Base-by-base conservation (phyloP, 1,139 yeast species). In the Lodderomyces theae region DNA sequence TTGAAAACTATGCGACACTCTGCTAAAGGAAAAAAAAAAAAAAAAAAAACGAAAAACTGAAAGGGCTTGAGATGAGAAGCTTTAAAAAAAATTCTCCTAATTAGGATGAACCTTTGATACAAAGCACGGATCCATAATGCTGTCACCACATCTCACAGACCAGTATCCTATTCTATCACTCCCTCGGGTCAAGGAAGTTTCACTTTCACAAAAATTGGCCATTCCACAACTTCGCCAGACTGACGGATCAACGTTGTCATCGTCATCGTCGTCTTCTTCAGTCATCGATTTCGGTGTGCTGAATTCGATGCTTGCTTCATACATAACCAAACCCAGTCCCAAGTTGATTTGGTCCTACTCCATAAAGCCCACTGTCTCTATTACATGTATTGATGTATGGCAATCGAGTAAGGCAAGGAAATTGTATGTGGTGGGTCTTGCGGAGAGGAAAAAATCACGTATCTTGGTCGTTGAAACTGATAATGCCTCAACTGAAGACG, bases 261-360 rank as follows among this genome's bases (percentile, higher is more conserved):
- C 29, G 4, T 25, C 29, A 11, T 8, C 25, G 5, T 23, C n/a
- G n/a, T 23, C 25, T 9, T 23, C 25, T 12, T 49, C 63, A 21
- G 52, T 60, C 19, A 57, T 72, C 28, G 80, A 81, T 53, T 61
- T 87, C 31, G 95, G 89, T 35, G 74, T 87, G 28, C 82, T 94
- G 19, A 88, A 86, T 44, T 84, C 94, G 34, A 80, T 85, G 42
- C 71, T 89, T 40, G 79, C 87, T 15, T 78, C 82, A 43, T 85
- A 82, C 56, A 68, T 85, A 25, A 73, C 86, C 40, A 80, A 79
- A 51, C 96, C 96, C 28, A 80, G 94, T 10, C 96, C 96, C 11
- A 84, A 80, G 54, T 66, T 86, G 51, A 66, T 80, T 34, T 85
- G 92, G 85, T 80, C 88, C 1, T 74, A 77, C 54, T 79, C 92